These are phyloP conservation scores for Cystoderma amianthinum DNA, from an alignment of 768 basidiomycete species.

Conservation along the genomic window DNA sequence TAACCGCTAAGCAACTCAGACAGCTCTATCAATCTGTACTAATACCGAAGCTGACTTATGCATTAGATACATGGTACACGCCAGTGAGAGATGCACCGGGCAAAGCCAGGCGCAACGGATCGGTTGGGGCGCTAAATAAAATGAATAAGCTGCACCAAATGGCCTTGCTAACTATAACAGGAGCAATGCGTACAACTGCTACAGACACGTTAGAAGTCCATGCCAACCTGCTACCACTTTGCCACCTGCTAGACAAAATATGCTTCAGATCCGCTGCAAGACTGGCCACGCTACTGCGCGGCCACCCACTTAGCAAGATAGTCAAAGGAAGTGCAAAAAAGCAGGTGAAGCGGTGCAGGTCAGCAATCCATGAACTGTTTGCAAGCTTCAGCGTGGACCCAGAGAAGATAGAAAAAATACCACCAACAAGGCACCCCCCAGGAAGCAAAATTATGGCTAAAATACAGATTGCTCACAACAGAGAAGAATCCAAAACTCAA, in stretches of 20 bases:
- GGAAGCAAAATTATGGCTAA: background rate
- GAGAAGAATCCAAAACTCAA: too few relatives aligned
- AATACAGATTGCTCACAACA: too few relatives aligned
- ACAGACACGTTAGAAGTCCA: slow-evolving; percentile 10
- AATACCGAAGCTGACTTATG: slow-evolving; percentile 11
- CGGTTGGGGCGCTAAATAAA: background rate
- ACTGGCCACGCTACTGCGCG: background rate
- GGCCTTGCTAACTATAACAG: slow-evolving; percentile 9
- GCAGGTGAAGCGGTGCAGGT: background rate
- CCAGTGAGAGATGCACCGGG: slow-evolving; percentile 5
- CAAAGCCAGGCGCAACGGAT: slow-evolving; percentile 2
- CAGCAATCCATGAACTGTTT: background rate
- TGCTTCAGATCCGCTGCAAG: slow-evolving; percentile 1
- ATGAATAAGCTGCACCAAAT: slow-evolving; percentile 9
- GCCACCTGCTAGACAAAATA: background rate
- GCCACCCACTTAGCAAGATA: slow-evolving; percentile 4
- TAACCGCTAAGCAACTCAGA: slow-evolving; percentile 5
- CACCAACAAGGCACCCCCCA: slow-evolving; percentile 1
- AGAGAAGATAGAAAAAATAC: slow-evolving; percentile 8
- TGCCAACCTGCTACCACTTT: slow-evolving; percentile 7
- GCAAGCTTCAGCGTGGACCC: background rate
- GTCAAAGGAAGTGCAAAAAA: background rate
- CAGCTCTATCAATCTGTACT: too few relatives aligned
- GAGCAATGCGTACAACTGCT: slow-evolving; percentile 8
- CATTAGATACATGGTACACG: slow-evolving; percentile 13